Percentiles rank a stretch among this genome's conserved stretches.
These are phyloP conservation scores for Curvularia verruculosa DNA, from an alignment of 2,329 filamentous ascomycete species.

Conservation along the genomic window DNA sequence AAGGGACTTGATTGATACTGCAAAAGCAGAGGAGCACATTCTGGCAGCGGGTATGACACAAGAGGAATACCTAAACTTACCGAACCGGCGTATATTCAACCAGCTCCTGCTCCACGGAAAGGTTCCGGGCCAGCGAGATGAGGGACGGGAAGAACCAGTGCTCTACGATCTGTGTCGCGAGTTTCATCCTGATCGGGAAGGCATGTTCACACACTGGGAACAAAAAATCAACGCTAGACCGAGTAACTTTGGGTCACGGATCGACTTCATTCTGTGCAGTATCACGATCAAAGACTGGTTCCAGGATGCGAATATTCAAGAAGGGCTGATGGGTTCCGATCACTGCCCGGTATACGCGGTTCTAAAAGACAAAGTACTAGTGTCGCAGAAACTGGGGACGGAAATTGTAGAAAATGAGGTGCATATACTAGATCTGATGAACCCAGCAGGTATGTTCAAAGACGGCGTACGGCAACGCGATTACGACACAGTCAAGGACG, in stretches of 20 bases:
- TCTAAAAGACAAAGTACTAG: constrained; percentile 67
- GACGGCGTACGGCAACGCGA: constrained; percentile 69
- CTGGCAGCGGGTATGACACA: constrained; percentile 71
- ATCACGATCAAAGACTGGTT: constrained; percentile 82
- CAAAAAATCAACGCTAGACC: constrained; percentile 94
- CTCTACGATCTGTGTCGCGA: constrained; percentile 83
- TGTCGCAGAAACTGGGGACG: constrained; percentile 27
- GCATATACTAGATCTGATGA: constrained; percentile 75
- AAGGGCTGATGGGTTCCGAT: constrained; percentile 91
- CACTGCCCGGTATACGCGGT: constrained; percentile 91
- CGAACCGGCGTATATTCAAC: constrained; percentile 80
- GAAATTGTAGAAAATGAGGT: constrained; percentile 54
- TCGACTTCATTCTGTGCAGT: constrained; percentile 91
- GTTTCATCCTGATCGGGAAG: constrained; percentile 77
- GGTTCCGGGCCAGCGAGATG: constrained; percentile 69
- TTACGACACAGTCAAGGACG: constrained; percentile 66
- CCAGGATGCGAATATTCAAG: constrained; percentile 81
- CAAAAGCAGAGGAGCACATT: constrained; percentile 73
- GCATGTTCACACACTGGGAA: constrained; percentile 99
- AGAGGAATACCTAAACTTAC: constrained; percentile 74
- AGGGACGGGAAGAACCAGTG: constrained; percentile 71
- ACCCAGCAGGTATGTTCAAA: constrained; percentile 73
- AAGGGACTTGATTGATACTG: constrained; percentile 73
- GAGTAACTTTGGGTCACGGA: constrained; percentile 88
- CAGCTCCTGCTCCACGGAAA: constrained; percentile 78